Percentiles rank a stretch among this genome's conserved stretches.
Evolutionary conservation across 2,329 filamentous ascomycete genomes (phyloP).

Genomic region (Emydomyces testavorans): DNA sequence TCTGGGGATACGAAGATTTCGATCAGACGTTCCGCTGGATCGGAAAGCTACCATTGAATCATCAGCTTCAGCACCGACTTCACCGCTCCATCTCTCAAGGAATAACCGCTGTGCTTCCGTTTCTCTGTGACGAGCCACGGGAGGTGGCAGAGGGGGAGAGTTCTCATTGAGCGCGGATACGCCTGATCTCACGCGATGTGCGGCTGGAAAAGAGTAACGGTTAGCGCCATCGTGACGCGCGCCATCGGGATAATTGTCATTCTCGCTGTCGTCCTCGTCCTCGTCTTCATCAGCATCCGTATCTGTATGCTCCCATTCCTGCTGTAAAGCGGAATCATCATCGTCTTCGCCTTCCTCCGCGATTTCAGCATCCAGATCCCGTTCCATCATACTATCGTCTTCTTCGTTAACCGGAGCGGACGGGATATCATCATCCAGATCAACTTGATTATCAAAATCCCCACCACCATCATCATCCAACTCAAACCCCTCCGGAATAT

Average conservation of each 20-base stretch:
- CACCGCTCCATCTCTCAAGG: slow-evolving; percentile 31
- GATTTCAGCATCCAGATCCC: slow-evolving; percentile 15
- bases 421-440: slow-evolving; percentile 30
- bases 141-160: slow-evolving; percentile 24
- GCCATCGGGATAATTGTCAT: slow-evolving; percentile 2
- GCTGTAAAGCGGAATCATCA: slow-evolving; percentile 37
- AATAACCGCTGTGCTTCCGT: slow-evolving; percentile 33
- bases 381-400: slow-evolving; percentile 20
- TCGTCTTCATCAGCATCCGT: slow-evolving; percentile 48
- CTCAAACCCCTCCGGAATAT: slow-evolving; percentile 35
- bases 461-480: slow-evolving; percentile 29
- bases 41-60: slow-evolving; percentile 17
- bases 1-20: slow-evolving; percentile 14
- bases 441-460: slow-evolving; percentile 36
- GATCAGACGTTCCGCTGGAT: slow-evolving; percentile 27
- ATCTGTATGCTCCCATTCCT: slow-evolving; percentile 65
- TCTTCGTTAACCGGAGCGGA: slow-evolving; percentile 27
- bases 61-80: slow-evolving; percentile 21
- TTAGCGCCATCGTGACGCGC: slow-evolving; percentile 8
- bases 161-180: slow-evolving; percentile 17
- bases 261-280: slow-evolving; percentile 14
- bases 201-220: not conserved
- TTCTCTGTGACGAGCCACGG: slow-evolving; percentile 21
- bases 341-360: slow-evolving; percentile 26
- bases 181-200: slow-evolving; percentile 10